Percentiles rank a stretch among this genome's conserved stretches.
These are phyloP conservation scores for Ambrosia artemisiifolia DNA, from an alignment of 129 eudicot species.

Conservation along the genomic window DNA sequence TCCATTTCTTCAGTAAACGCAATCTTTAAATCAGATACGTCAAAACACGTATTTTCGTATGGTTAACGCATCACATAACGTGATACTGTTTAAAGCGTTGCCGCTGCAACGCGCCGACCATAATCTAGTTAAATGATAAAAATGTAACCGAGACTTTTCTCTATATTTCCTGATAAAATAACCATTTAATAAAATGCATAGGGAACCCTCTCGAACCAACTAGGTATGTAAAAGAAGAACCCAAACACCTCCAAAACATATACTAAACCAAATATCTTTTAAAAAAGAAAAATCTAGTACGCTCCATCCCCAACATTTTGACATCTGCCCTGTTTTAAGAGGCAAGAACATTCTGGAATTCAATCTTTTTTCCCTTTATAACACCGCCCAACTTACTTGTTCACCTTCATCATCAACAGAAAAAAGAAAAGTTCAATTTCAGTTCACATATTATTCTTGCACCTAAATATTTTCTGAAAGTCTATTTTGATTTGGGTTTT, in stretches of 20 bases:
- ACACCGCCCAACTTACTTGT: not conserved
- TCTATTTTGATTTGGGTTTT: not conserved
- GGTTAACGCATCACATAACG: too few relatives aligned
- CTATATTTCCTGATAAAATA: too few relatives aligned
- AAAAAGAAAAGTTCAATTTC: too few relatives aligned
- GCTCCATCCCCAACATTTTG: not conserved
- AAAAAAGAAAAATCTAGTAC: not conserved
- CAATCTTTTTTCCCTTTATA: not conserved
- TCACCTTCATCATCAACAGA: not conserved
- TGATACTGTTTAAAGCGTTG: too few relatives aligned
- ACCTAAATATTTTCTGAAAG: not conserved
- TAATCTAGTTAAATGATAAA: too few relatives aligned
- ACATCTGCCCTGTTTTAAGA: not conserved
- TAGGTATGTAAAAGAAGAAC: not conserved
- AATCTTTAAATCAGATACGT: too few relatives aligned
- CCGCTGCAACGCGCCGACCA: too few relatives aligned
- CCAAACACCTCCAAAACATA: not conserved
- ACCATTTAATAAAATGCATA: not conserved
- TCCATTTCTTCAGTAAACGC: too few relatives aligned
- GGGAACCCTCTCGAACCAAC: not conserved
- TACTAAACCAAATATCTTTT: not conserved
- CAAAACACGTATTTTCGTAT: too few relatives aligned
- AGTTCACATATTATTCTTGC: not conserved
- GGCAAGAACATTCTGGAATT: constrained; percentile 10
- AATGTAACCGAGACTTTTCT: too few relatives aligned